Evolutionary conservation across 306 rosid species (phyloP).

Genomic region (Betula pendula): DNA sequence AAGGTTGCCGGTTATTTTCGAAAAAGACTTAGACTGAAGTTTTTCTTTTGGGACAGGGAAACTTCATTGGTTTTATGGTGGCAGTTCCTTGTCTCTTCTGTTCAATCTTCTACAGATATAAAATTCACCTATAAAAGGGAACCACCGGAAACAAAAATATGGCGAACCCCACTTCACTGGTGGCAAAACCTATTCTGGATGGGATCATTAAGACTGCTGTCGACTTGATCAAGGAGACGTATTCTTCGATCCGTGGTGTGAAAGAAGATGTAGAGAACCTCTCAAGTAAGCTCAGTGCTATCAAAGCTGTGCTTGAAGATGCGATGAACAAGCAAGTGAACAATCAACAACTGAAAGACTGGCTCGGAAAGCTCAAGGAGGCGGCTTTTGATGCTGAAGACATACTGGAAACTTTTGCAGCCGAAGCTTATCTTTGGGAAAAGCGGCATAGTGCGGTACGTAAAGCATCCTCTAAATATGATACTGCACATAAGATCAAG

Average conservation of each 20-base stretch:
- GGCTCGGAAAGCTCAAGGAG: background rate
- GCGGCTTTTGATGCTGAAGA: background rate
- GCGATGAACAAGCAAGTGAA: background rate
- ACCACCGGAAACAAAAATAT: too few species aligned
- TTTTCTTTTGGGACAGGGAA: too few species aligned
- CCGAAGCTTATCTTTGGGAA: background rate
- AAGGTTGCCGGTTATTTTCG: too few species aligned
- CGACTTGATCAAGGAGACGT: background rate
- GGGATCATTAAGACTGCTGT: background rate
- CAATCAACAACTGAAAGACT: background rate
- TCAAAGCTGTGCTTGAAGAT: background rate
- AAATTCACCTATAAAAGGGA: too few species aligned
- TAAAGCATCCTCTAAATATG: background rate
- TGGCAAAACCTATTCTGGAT: background rate
- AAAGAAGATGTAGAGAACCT: background rate
- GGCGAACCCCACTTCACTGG: background rate
- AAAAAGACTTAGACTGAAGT: too few species aligned
- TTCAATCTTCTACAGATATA: too few species aligned
- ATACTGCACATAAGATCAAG: background rate
- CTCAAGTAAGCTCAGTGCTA: background rate
- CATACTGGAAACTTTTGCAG: background rate
- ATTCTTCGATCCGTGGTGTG: background rate
- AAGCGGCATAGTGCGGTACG: background rate
- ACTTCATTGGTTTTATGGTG: too few species aligned
- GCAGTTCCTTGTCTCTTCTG: too few species aligned